Evolutionary conservation across 192 early-diverging fungal species (phyloP).

Genomic region (Rhizophagus sp.): DNA sequence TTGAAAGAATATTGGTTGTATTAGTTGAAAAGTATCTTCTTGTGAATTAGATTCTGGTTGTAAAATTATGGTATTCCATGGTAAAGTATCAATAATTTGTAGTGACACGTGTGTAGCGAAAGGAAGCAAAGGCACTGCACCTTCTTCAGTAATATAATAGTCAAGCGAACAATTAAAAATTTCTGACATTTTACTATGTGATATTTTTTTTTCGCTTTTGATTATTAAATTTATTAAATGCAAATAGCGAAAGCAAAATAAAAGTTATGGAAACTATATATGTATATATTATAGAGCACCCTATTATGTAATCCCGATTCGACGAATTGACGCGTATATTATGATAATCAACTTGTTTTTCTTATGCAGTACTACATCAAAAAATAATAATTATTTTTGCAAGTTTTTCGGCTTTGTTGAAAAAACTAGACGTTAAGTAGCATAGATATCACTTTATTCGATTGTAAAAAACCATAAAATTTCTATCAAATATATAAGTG

Average conservation of each 20-base stretch:
- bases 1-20: neutral
- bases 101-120: neutral
- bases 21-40: neutral
- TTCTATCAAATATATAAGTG: no score
- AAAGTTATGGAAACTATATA: neutral
- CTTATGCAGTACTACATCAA: neutral
- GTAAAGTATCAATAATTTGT: neutral
- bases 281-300: neutral
- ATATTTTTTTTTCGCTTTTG: neutral
- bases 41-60: neutral
- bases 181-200: neutral
- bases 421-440: no score
- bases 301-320: neutral
- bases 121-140: neutral
- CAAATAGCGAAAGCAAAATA: neutral
- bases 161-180: neutral
- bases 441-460: no score
- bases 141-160: neutral
- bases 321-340: constrained; percentile 1
- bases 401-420: no score
- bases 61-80: neutral
- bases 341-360: neutral
- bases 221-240: neutral
- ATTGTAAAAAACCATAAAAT: no score
- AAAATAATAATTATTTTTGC: neutral